Evolutionary conservation across 495 filamentous ascomycete species (phyloP).

Genomic region (Saxophila tyrrhenica): DNA sequence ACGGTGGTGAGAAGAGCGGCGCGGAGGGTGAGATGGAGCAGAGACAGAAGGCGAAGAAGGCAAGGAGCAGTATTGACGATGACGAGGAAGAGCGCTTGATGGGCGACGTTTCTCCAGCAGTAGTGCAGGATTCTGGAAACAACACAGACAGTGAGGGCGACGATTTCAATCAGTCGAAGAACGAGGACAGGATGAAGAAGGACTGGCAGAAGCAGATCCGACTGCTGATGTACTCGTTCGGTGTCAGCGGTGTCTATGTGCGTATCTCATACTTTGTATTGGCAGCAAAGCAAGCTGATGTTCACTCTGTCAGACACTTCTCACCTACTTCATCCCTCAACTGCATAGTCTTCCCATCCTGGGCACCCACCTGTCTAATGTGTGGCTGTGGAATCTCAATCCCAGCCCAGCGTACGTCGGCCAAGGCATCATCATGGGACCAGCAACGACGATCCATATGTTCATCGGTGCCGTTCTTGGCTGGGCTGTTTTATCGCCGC

Average conservation of each 20-base stretch:
- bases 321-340: conserved; percentile 83
- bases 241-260: conserved; percentile 43
- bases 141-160: conserved; percentile 21
- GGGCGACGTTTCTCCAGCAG: conserved; percentile 3
- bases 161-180: conserved; percentile 1
- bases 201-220: conserved; percentile 56
- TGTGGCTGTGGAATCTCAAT: conserved; percentile 94
- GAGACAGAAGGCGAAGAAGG: neutral
- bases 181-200: conserved; percentile 25
- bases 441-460: conserved; percentile 91
- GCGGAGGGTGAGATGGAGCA: conserved; percentile 13
- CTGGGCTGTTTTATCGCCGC: conserved; percentile 82
- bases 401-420: conserved; percentile 91
- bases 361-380: conserved; percentile 56
- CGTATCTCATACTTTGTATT: conserved; percentile 8
- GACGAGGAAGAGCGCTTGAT: conserved; percentile 24
- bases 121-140: neutral
- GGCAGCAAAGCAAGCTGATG: neutral
- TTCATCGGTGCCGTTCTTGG: conserved; percentile 80
- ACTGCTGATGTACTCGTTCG: conserved; percentile 47
- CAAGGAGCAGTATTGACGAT: conserved; percentile 2
- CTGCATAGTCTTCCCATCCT: conserved; percentile 77
- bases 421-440: conserved; percentile 77
- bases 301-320: conserved; percentile 49
- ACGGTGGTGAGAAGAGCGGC: conserved; percentile 46